phyloP scores from a whole-genome alignment of 1,284 basidiomycete species.

The Bothia castanella region DNA sequence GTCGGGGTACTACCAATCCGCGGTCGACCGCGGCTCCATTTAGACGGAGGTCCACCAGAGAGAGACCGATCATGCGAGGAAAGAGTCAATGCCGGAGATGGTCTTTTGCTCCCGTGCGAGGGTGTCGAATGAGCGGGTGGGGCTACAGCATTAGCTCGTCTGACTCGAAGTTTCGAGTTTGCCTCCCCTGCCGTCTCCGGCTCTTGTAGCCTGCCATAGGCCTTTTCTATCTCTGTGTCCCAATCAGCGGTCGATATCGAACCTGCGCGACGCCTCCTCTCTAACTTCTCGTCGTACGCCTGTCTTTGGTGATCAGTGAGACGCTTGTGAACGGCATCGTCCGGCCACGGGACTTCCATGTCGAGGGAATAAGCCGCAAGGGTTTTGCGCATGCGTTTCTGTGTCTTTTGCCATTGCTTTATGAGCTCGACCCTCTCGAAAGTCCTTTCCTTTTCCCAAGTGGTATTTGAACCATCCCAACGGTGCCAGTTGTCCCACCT shows the following conservation, averaged over 20 bases:
- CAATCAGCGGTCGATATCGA: constrained; percentile 18
- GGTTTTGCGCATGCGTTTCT: constrained; percentile 12
- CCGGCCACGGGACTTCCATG: constrained; percentile 32
- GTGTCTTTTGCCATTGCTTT: constrained; percentile 28
- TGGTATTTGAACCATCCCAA: constrained; percentile 39
- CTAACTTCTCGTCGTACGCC: constrained; percentile 43
- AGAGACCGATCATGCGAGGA: constrained; percentile 19
- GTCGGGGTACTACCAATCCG: constrained; percentile 8
- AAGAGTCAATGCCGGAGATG: constrained; percentile 17
- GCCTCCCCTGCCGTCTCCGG: constrained; percentile 25
- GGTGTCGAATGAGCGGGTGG: constrained; percentile 8
- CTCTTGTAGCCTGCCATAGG: constrained; percentile 23
- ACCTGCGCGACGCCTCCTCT: constrained; percentile 11
- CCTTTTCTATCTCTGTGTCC: constrained; percentile 29
- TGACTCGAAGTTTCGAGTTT: constrained; percentile 25
- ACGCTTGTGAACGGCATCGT: constrained; percentile 40
- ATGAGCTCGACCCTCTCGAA: constrained; percentile 22
- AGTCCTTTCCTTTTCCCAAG: constrained; percentile 33
- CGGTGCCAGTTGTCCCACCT: constrained; percentile 40
- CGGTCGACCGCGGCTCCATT: constrained; percentile 9
- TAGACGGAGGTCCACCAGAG: constrained; percentile 11
- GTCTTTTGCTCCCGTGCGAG: constrained; percentile 5
- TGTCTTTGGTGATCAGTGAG: constrained; percentile 40
- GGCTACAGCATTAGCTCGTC: constrained; percentile 13
- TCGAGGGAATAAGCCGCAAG: constrained; percentile 22